Evolutionary conservation across 768 basidiomycete species (phyloP), one percentile per base, ranked within the genome.

Genomic region (Trametes gibbosa): DNA sequence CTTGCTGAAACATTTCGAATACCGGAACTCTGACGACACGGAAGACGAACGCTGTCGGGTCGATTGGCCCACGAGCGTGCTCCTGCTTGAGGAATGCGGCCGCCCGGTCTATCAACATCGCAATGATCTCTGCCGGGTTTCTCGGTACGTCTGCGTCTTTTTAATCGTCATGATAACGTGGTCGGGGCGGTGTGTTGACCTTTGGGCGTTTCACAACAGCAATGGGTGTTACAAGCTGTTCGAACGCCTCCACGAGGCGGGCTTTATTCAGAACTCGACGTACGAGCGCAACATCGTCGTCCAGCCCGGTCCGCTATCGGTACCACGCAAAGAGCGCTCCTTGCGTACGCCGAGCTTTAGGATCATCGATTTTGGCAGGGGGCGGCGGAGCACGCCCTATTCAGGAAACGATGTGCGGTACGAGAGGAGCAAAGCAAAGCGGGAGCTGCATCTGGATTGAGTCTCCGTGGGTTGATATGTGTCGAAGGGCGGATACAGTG

Each of bases 321-420:
- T 63, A 19, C 70, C 71, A 1, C 72, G 68, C 1, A 27, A 13
- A 2, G 39, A 64, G 43, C 74, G 77, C 9, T 70, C 72, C 5
- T 8, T 64, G 29, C 17, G 60, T 7, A 47, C 61, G 2, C 75
- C 76, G 5, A 74, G 73, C 46, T 83, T 80, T 61, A 74, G 81
- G 16, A 48, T 83, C 59, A 81, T 83, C 50, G 82, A 83, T 63
- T 81, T 82, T 39, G 82, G 82, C 13, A 73, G 81, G 5, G 66
- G 59, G 9, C 23, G 45, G 45, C 8, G 8, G 41, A 8, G 9
- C n/a, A n/a, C 17, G 8, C 41, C 21, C 9, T 21, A 19, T 2
- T 13, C n/a, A n/a, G n/a, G 6, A 7, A 2, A 19, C 29, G 10
- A 10, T 4, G 29, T 32, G 29, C 10, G 29, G 29, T 4, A 32